Conservation (phyloP, 768 basidiomycete species). For the Lactarius deliciosus region DNA sequence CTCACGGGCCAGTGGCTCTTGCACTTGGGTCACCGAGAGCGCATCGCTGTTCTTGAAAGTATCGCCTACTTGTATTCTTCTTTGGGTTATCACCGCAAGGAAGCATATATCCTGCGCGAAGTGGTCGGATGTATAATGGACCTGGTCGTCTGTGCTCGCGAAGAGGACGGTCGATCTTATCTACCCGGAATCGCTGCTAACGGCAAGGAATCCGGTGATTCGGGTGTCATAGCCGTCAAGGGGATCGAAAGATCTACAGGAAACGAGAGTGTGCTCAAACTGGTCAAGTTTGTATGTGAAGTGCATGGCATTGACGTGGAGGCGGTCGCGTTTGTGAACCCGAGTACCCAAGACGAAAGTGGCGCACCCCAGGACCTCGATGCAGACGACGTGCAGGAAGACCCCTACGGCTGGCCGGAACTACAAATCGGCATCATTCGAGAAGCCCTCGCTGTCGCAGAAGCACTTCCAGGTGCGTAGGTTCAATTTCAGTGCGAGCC, state of each 20-base stretch:
- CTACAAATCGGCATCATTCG: constrained; percentile 91
- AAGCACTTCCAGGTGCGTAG: constrained; percentile 79
- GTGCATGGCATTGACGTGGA: constrained; percentile 82
- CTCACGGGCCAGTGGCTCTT: constrained; percentile 88
- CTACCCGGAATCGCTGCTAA: constrained; percentile 45
- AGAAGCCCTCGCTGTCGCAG: constrained; percentile 88
- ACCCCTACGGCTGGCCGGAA: constrained; percentile 89
- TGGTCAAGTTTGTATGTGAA: constrained; percentile 73
- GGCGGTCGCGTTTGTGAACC: constrained; percentile 53
- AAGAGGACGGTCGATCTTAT: constrained; percentile 53
- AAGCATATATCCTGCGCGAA: constrained; percentile 83
- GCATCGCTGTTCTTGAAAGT: constrained; percentile 66
- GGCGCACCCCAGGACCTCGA: constrained; percentile 38
- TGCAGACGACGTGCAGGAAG: constrained; percentile 42
- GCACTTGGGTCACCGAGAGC: constrained; percentile 73
- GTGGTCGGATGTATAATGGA: constrained; percentile 83
- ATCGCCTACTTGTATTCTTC: constrained; percentile 75
- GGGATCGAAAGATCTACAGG: constrained; percentile 74
- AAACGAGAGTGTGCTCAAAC: constrained; percentile 73
- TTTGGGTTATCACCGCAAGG: constrained; percentile 84
- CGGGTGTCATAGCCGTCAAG: constrained; percentile 66
- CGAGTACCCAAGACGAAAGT: constrained; percentile 12
- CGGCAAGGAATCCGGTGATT: constrained; percentile 39
- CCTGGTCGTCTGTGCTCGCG: constrained; percentile 79
- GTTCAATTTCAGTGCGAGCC: neutral